These are phyloP conservation scores for Cicer pinnatifidum DNA, from an alignment of 306 rosid species.

Conservation along the genomic window DNA sequence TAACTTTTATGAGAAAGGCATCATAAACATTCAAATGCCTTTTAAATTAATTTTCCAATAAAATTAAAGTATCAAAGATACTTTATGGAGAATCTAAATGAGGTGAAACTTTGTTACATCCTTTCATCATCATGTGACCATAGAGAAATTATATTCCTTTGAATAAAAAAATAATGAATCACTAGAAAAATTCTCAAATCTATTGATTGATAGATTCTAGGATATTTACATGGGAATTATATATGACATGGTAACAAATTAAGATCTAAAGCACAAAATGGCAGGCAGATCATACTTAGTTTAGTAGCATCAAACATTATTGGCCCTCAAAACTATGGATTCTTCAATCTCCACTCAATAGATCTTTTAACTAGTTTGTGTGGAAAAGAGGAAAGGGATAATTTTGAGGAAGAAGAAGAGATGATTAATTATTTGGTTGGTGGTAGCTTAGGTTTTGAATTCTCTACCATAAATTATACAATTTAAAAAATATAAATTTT, in stretches of 20 bases:
- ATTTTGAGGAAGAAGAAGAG: neutral
- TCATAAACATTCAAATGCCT: slow-evolving; percentile 14
- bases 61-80: slow-evolving; percentile 35
- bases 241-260: neutral
- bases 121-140: slow-evolving; percentile 12
- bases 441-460: too few relatives aligned
- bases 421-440: too few relatives aligned
- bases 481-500: too few relatives aligned
- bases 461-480: too few relatives aligned
- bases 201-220: neutral
- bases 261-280: neutral
- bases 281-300: neutral
- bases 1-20: neutral
- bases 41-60: neutral
- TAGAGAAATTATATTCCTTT: neutral
- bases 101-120: slow-evolving; percentile 23
- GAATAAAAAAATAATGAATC: neutral
- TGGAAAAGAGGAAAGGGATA: neutral
- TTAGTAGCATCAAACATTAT: neutral
- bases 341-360: neutral
- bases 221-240: neutral
- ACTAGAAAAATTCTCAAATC: slow-evolving; percentile 6
- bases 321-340: neutral
- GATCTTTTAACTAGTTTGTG: neutral
- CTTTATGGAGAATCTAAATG: slow-evolving; percentile 18